Percentiles rank a stretch among this genome's conserved stretches.
Evolutionary conservation across 2,329 filamentous ascomycete species (phyloP).

Genomic region (Penicillium sp.): DNA sequence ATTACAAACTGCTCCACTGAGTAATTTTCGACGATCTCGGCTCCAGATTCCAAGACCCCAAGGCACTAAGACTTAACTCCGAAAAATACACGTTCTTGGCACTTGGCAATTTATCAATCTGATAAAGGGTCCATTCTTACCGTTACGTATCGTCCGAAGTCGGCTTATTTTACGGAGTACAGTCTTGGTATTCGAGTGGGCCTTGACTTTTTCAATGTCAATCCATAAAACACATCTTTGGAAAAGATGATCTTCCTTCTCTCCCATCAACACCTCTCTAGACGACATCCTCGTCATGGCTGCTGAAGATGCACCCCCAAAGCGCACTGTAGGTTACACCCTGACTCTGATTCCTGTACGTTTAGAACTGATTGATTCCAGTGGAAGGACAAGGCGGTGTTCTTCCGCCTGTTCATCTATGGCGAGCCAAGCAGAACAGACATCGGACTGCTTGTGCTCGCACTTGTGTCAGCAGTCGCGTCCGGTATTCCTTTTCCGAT

Average conservation of each 20-base stretch:
- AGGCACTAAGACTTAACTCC: neutral
- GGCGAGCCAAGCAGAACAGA: conserved; percentile 7
- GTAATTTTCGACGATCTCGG: neutral
- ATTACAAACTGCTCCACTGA: neutral
- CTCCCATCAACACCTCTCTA: neutral
- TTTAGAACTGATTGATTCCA: neutral
- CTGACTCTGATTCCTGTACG: too few species aligned
- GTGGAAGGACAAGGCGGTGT: conserved; percentile 4
- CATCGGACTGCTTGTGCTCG: conserved; percentile 8
- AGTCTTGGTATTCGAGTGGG: conserved; percentile 2
- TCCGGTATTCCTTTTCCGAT: conserved; percentile 34
- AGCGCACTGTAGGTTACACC: conserved; percentile 2
- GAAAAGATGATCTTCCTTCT: neutral
- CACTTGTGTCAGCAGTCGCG: conserved; percentile 28
- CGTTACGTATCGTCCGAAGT: conserved; percentile 1
- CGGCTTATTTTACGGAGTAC: neutral
- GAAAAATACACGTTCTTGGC: neutral
- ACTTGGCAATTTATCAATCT: neutral
- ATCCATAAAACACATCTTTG: neutral
- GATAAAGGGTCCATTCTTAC: neutral
- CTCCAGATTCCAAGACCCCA: neutral
- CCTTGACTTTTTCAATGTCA: neutral
- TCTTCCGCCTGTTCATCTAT: conserved; percentile 7
- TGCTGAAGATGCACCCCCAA: neutral
- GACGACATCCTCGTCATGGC: neutral